Conservation (phyloP, 331 rosid species). For the Rosa hybrid region DNA sequence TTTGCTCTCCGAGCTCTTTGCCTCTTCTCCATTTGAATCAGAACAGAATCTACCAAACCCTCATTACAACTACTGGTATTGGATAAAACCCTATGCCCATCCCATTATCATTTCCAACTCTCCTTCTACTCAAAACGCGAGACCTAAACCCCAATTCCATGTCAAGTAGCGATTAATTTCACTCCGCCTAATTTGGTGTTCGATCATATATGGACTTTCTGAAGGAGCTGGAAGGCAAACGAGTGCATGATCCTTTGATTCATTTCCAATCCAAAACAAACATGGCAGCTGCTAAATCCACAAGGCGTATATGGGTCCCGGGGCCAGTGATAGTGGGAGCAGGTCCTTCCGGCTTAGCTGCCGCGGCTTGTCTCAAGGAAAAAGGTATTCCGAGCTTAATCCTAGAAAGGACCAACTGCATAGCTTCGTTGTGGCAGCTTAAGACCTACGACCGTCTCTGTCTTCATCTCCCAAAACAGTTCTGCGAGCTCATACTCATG, state of each 20-base stretch:
- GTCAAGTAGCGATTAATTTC: neutral
- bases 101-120: neutral
- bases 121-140: neutral
- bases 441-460: slow-evolving; percentile 85
- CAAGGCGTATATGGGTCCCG: slow-evolving; percentile 25
- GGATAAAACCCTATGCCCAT: neutral
- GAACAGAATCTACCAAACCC: slow-evolving; percentile 22
- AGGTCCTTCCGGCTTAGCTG: slow-evolving; percentile 95
- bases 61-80: neutral
- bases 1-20: slow-evolving; percentile 16
- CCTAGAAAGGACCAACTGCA: slow-evolving; percentile 67
- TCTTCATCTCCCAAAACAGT: slow-evolving; percentile 93
- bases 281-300: slow-evolving; percentile 10
- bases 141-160: neutral
- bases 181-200: neutral
- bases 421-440: slow-evolving; percentile 88
- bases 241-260: slow-evolving; percentile 47
- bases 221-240: slow-evolving; percentile 74
- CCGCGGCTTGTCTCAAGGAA: slow-evolving; percentile 82
- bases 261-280: slow-evolving; percentile 9
- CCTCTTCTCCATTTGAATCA: too few relatives aligned
- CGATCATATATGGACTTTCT: slow-evolving; percentile 46
- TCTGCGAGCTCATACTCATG: slow-evolving; percentile 74
- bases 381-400: slow-evolving; percentile 65
- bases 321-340: slow-evolving; percentile 92